Conservation (phyloP, 495 filamentous ascomycete genomes). For the Xylaria palmicola region DNA sequence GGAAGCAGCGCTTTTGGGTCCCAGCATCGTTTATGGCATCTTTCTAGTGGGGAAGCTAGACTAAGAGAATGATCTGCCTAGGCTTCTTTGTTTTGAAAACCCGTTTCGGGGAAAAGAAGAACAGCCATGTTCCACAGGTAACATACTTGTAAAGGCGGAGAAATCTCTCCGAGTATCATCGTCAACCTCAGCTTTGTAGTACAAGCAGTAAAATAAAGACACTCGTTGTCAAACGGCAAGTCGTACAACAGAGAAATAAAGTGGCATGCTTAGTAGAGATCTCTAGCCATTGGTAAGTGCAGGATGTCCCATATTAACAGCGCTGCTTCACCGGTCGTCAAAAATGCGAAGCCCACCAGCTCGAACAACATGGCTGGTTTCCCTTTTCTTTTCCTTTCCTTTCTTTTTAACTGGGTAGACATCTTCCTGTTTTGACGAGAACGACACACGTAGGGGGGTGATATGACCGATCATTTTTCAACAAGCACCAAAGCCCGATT, state of each 20-base stretch:
- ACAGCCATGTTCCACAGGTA: not conserved
- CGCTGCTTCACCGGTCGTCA: not conserved
- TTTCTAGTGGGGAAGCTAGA: too few species aligned
- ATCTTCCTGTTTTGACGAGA: not conserved
- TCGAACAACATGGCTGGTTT: not conserved
- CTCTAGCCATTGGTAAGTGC: not conserved
- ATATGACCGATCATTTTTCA: not conserved
- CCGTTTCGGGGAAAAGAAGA: not conserved
- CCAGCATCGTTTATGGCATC: too few species aligned
- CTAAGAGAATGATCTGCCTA: too few species aligned
- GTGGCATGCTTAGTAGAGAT: too few species aligned
- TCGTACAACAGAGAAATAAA: not conserved
- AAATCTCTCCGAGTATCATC: not conserved
- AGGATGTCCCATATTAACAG: not conserved
- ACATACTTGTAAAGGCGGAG: too few species aligned
- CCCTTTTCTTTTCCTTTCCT: not conserved
- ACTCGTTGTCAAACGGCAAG: not conserved
- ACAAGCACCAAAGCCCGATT: not conserved
- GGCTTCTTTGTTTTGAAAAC: not conserved
- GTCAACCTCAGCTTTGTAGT: not conserved
- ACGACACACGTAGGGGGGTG: not conserved
- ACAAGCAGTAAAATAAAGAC: not conserved
- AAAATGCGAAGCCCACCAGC: not conserved
- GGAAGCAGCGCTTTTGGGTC: too few species aligned
- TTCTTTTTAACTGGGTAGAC: not conserved